Percentiles rank a stretch among this genome's conserved stretches.
Conservation (phyloP, 768 basidiomycete genomes). For the Hortiboletus flavorubellus region DNA sequence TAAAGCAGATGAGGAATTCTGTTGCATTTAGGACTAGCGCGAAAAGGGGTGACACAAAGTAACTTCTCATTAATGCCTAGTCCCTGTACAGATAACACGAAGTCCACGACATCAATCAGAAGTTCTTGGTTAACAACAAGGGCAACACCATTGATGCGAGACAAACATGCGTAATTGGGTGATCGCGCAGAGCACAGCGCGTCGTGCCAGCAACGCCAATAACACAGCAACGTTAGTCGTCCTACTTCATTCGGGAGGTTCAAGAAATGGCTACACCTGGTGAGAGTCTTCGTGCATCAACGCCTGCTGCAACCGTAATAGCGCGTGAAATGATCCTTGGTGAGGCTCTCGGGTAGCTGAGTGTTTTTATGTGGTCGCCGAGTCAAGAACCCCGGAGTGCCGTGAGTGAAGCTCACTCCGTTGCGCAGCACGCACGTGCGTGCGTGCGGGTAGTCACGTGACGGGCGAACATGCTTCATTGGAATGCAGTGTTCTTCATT, state of each 20-base stretch:
- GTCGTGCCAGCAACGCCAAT: slow-evolving; percentile 43
- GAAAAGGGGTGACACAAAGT: slow-evolving; percentile 91
- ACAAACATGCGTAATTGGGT: slow-evolving; percentile 75
- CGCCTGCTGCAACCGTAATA: slow-evolving; percentile 84
- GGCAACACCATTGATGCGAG: not conserved
- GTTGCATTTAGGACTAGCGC: slow-evolving; percentile 98
- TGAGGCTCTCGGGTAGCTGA: slow-evolving; percentile 58
- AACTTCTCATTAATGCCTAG: slow-evolving; percentile 97
- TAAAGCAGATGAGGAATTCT: slow-evolving; percentile 93
- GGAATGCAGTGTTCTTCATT: too few species aligned
- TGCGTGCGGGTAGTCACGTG: too few species aligned
- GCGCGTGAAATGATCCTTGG: slow-evolving; percentile 90
- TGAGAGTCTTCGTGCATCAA: slow-evolving; percentile 74
- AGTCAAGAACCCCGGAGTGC: slow-evolving; percentile 27
- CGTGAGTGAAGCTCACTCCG: too few species aligned
- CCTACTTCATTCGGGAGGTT: slow-evolving; percentile 85
- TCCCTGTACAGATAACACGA: slow-evolving; percentile 64
- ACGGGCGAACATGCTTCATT: too few species aligned
- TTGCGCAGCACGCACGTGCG: too few species aligned
- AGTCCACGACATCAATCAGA: slow-evolving; percentile 92
- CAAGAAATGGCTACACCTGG: too few species aligned
- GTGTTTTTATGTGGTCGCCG: slow-evolving; percentile 58
- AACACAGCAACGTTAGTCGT: slow-evolving; percentile 86
- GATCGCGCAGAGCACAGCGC: slow-evolving; percentile 91
- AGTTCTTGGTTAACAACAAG: slow-evolving; percentile 50